phyloP scores from a whole-genome alignment of 139 green algal genomes.

The Choricystis sp. region DNA sequence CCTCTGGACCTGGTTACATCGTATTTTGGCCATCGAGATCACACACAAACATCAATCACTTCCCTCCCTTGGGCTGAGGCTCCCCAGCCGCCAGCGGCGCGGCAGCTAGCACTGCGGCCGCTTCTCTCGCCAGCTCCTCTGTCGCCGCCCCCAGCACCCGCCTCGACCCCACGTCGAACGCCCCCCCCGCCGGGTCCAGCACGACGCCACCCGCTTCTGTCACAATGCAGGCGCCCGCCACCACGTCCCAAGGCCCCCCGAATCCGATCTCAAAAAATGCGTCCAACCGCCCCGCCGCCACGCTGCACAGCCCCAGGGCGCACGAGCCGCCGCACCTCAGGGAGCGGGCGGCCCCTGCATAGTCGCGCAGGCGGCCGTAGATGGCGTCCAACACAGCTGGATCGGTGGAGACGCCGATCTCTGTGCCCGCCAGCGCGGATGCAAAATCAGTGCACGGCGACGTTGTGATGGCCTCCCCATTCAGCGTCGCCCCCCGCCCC shows the following conservation, averaged over 20 bases:
- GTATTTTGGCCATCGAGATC: too few relatives aligned
- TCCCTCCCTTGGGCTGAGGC: neutral
- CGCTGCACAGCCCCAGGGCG: slow-evolving; percentile 64
- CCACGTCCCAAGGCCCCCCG: slow-evolving; percentile 64
- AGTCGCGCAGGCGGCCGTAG: slow-evolving; percentile 42
- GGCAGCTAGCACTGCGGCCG: neutral
- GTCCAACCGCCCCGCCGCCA: slow-evolving; percentile 63
- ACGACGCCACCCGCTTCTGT: slow-evolving; percentile 67
- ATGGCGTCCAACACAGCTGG: slow-evolving; percentile 40
- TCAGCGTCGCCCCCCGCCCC: slow-evolving; percentile 58
- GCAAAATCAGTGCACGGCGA: slow-evolving; percentile 33
- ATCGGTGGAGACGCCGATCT: slow-evolving; percentile 60
- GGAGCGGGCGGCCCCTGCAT: slow-evolving; percentile 23
- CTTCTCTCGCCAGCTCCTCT: neutral
- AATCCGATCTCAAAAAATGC: slow-evolving; percentile 88
- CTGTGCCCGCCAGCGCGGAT: slow-evolving; percentile 63
- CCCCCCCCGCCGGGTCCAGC: slow-evolving; percentile 53
- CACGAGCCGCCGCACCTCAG: slow-evolving; percentile 78
- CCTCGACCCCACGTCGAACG: slow-evolving; percentile 43
- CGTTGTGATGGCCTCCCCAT: slow-evolving; percentile 44
- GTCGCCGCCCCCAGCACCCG: slow-evolving; percentile 35
- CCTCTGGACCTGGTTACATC: too few relatives aligned
- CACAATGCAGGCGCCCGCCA: slow-evolving; percentile 36
- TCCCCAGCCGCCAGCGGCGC: neutral
- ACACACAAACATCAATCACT: neutral